Percentiles rank a stretch among this genome's conserved stretches.
Evolutionary conservation across 768 basidiomycete genomes (phyloP).

Genomic region (Kwoniella sp.): DNA sequence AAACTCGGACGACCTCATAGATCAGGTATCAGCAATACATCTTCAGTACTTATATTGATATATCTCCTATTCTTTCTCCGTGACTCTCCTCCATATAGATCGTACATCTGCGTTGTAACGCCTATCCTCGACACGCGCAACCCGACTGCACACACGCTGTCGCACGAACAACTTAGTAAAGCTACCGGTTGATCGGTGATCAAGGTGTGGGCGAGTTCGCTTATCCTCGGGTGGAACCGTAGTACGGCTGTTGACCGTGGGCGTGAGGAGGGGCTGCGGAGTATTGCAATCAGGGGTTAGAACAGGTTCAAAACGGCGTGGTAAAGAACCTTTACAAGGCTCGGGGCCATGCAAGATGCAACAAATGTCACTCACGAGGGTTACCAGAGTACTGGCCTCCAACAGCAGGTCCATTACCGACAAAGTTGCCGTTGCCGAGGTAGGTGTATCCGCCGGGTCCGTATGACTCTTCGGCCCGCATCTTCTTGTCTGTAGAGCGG

Average conservation of each 20-base stretch:
- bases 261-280: slow-evolving; percentile 10
- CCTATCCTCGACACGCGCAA: too few species aligned
- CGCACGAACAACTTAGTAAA: too few species aligned
- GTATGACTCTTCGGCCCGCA: slow-evolving; percentile 51
- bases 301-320: background rate
- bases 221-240: slow-evolving; percentile 30
- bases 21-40: background rate
- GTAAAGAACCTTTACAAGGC: background rate
- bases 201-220: background rate
- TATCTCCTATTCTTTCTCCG: background rate
- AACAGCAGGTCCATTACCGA: slow-evolving; percentile 22
- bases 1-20: too few species aligned
- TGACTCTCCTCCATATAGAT: too few species aligned
- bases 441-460: slow-evolving; percentile 46
- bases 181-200: too few species aligned
- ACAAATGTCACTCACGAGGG: slow-evolving; percentile 18
- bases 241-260: slow-evolving; percentile 33
- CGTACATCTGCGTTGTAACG: too few species aligned
- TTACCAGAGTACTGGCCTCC: slow-evolving; percentile 7
- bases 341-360: too few species aligned
- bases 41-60: background rate
- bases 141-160: too few species aligned
- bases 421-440: slow-evolving; percentile 52
- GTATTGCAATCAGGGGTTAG: background rate
- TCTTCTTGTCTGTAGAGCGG: slow-evolving; percentile 36